A percentile compares a stretch with the other conserved stretches of the same genome.
Evolutionary conservation across 2,329 filamentous ascomycete genomes (phyloP).

Genomic region (Ophiognomonia clavigignenti-juglandacearum): DNA sequence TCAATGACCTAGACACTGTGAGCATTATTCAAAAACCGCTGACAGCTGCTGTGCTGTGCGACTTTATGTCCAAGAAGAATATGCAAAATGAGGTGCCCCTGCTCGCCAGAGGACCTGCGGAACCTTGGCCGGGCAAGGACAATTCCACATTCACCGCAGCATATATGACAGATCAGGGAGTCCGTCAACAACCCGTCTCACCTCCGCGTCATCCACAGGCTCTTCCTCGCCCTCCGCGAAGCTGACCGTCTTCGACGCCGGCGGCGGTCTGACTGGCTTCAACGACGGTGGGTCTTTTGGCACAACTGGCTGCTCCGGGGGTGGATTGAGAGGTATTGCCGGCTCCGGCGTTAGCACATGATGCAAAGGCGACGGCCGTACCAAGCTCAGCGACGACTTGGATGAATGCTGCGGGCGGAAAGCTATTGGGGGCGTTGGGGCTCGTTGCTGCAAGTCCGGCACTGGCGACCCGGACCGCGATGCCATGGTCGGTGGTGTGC

Average conservation of each 20-base stretch:
- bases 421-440: slow-evolving; percentile 3
- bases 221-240: slow-evolving; percentile 3
- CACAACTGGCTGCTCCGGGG: no score
- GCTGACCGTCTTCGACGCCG: slow-evolving; percentile 1
- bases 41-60: no score
- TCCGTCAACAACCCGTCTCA: slow-evolving; percentile 19
- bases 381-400: slow-evolving; percentile 8
- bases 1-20: not conserved
- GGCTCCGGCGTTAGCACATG: slow-evolving; percentile 6
- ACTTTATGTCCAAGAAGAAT: no score
- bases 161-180: slow-evolving; percentile 32
- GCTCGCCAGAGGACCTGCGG: no score
- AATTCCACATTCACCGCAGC: slow-evolving; percentile 22
- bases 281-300: slow-evolving; percentile 2
- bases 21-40: no score
- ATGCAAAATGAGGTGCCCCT: no score
- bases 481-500: not conserved
- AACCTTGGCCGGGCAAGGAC: no score
- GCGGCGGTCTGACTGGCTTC: not conserved
- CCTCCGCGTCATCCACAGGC: slow-evolving; percentile 14
- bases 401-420: slow-evolving; percentile 6
- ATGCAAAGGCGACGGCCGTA: slow-evolving; percentile 12
- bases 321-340: no score
- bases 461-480: slow-evolving; percentile 3
- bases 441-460: not conserved